Base-by-base conservation (phyloP, 768 basidiomycete genomes). In the Clathrus columnatus region DNA sequence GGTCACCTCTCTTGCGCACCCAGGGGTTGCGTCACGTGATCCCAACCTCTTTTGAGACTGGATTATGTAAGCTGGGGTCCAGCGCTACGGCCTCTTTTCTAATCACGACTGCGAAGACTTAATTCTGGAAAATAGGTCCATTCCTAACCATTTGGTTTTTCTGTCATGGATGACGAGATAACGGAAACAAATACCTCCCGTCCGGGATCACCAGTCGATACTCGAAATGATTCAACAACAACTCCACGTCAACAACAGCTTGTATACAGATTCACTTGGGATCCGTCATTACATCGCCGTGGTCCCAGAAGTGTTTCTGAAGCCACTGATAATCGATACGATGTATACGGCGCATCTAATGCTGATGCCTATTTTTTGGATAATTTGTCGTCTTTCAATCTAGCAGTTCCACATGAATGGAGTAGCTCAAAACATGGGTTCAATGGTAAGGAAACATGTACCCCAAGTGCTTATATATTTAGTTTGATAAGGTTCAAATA, bases 371-470 rank as follows among this genome's bases (percentile, higher is more conserved):
- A 80, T 56, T 60, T 67, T 74, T 17, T 83, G 82, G 7, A 64
- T 77, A 2, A 61, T 75, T 7, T 73, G 71, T 51, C 74, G 83
- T 27, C 75, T 1, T 66, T 74, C 23, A 74, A 74, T 42, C 18
- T 55, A 10, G 68, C 77, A 8, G 67, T 83, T 30, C 81, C 83
- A 0, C 65, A 73, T 23, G 80, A 85, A 65, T 91, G 88, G 88
- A 87, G 85, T 62, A 88, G 87, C 65, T 73, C 85, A 16, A 82
- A 79, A 45, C 85, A 90, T 61, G 92, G 92, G 7, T 94, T 95
- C 72, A 88, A 95, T 67, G 91, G 91, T 89, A 67, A 55, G 80
- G 48, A 20, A 48, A 45, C n/a, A 36, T 11, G 7, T 36, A 3
- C 69, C 26, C 24, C 23, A 17, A 42, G 41, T 46, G 29, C 21